Base-by-base conservation (phyloP, 352 stramenopile species). In the Saprolegnia parasitica region DNA sequence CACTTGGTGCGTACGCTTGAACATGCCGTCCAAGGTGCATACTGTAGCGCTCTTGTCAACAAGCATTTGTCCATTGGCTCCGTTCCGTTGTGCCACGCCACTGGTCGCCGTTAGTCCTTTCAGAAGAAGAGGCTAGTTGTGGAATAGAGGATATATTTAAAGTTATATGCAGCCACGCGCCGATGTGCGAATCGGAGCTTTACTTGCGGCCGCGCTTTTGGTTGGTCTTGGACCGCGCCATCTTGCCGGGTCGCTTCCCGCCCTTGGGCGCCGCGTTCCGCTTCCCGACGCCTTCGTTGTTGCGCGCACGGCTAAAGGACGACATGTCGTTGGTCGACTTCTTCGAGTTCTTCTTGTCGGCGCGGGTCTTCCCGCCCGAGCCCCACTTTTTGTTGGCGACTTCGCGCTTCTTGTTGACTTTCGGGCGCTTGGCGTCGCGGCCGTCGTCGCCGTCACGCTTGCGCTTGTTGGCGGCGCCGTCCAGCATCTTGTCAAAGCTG, bases 251-350 rank as follows among this genome's bases (percentile, higher is more conserved):
- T 39, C 81, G 81, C 73, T 87, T 87, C 29, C 50, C 78, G 21
- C 74, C 77, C 71, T 88, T 88, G 10, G 73, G 61, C 20, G 73
- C 73, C 46, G 68, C 75, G 68, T 37, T 77, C 42, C 68, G 75
- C 70, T 89, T 87, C 49, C 73, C 77, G 29, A 37, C 71, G 67
- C 79, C 82, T 18, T 37, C 56, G 32, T 64, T 72, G 61, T 77
- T 77, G 61, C 78, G 76, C 11, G 67, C 71, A 29, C 83, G 81
- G 4, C 81, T 83, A 73, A 89, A 91, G 65, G 72, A 52, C 37
- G 85, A 90, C 66, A 86, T 76, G 72, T 95, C 82, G 75, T 95
- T 93, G 6, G 83, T 92, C 76, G 80, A 90, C 20, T 90, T 80
- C 61, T 84, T 84, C 11, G 84, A 81, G 81, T 95, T 95, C 72